A percentile compares a stretch with the other conserved stretches of the same genome.
These are phyloP conservation scores for Fusarium foetens DNA, from an alignment of 2,329 filamentous ascomycete genomes.

Conservation along the genomic window DNA sequence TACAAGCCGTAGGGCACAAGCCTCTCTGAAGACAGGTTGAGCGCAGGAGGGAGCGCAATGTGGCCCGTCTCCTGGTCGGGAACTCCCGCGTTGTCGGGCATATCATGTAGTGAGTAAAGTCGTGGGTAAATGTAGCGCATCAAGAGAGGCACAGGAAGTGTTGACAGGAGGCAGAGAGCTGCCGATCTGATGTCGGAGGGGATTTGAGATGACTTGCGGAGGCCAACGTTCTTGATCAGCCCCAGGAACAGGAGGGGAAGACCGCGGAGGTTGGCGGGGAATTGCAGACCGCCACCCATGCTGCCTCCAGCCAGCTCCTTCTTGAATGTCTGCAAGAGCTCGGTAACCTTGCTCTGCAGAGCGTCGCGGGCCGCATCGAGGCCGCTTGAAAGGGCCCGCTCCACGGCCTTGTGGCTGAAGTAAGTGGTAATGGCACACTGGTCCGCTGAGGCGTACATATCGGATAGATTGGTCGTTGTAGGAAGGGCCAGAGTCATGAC, in stretches of 20 bases:
- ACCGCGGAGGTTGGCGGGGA: constrained; percentile 90
- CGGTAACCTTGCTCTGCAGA: constrained; percentile 88
- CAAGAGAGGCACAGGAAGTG: constrained; percentile 86
- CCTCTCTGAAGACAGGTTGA: constrained; percentile 89
- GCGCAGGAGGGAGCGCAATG: constrained; percentile 83
- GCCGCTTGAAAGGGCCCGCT: constrained; percentile 84
- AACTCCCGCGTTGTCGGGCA: constrained; percentile 92
- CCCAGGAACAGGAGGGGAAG: constrained; percentile 92
- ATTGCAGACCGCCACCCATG: constrained; percentile 93
- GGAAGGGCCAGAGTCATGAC: constrained; percentile 94
- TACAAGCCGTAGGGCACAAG: constrained; percentile 92
- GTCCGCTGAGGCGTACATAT: constrained; percentile 94
- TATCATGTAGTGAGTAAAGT: constrained; percentile 90
- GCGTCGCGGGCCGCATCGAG: constrained; percentile 92
- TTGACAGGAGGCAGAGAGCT: constrained; percentile 92
- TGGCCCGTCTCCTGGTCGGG: constrained; percentile 88
- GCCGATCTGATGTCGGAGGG: constrained; percentile 93
- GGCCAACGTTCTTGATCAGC: constrained; percentile 94
- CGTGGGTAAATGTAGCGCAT: constrained; percentile 93
- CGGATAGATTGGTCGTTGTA: constrained; percentile 88
- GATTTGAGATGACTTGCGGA: constrained; percentile 92
- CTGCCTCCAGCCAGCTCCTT: constrained; percentile 97
- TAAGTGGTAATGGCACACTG: constrained; percentile 93
- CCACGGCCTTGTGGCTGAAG: constrained; percentile 97
- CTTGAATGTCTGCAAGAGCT: constrained; percentile 93